Base-by-base conservation (phyloP, 164 flowering plant species). In the Piper betle region DNA sequence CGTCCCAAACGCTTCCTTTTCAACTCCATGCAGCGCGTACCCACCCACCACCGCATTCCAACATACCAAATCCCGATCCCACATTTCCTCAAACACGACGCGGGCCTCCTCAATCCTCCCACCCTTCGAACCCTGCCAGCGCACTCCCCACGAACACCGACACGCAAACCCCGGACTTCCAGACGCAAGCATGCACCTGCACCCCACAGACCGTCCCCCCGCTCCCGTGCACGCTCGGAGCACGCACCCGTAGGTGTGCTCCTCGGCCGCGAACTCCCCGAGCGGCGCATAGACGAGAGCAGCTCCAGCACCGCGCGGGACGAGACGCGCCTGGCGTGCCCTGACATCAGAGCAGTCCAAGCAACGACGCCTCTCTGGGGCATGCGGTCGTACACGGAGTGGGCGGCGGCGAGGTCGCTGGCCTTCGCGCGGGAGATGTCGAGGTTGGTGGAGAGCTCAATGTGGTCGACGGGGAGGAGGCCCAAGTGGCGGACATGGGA, bases 361-460 rank as follows among this genome's bases (percentile, higher is more conserved):
- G 63, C 16, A 17, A 59, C 25, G 4, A 68, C 64, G 5, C 17
- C 46, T 54, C 58, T 16, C n/a, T 67, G 71, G 41, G 73, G 64
- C 57, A 43, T 25, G 61, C 55, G 50, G 5, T 70, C 73, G 37
- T 70, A 73, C 69, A 70, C 68, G 11, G 48, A 55, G 9, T 63
- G 71, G n/a, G 77, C 73, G 6, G 70, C n/a, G 0, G 41, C 6
- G 6, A 73, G 46, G 13, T 67, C 69, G 17, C 71, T 71, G 3
- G 58, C 4, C 53, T 52, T 54, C 1, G 71, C 70, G 52, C 84
- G 78, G 57, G 79, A 82, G 11, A 81, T 71, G 3, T 82, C 64
- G 61, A 87, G 55, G 64, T 79, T 80, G 66, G 77, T 83, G 67
- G 58, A 71, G 18, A 83, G 67, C 61, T 66, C 39, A 42, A 73